Evolutionary conservation across 805 yeast species (phyloP), one percentile per base, ranked within the genome.

Genomic region (Schwanniomyces sp.): DNA sequence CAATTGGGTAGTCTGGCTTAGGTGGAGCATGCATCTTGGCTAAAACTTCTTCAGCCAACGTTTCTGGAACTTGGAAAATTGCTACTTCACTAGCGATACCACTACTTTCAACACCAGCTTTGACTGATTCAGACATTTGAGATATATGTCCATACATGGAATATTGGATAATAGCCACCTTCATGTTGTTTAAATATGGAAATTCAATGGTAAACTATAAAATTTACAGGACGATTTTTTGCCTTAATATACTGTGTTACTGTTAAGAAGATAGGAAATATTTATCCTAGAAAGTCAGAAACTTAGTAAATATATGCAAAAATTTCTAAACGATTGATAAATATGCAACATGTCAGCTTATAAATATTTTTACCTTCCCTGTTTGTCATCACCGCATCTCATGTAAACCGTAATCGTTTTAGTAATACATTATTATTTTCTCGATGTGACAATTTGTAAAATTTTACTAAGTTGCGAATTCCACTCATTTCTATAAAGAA

Each of bases 121-220:
- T 78, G 61, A 81, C 81, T 39, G 86, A 72, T 64, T 84, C 80
- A 32, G 96, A 95, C 58, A 88, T 60, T 38, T 74, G 69, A 54
- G 83, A 82, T 55, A 86, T 71, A 70, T 90, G 96, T 51, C 91
- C 91, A 74, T 87, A 89, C 56, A 85, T 66, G 34, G 96, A 85
- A 79, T 90, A 90, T 65, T 84, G 81, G 66, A 90, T 76, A 55
- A 90, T 84, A 41, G 90, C 91, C 46, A 84, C 76, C 69, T 82
- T 84, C 69, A 66, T 65, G 9, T 32, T 43, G n/a, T 3, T 29
- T 29, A 12, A 17, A 5, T 42, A 16, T 28, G 32, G 2, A 21
- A 12, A 12, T 42, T 30, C 3, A 26, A 28, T 9, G 7, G 24
- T 8, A 29, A 17, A 16, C 4, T 32, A 3, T 3, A 32, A 32